Base-by-base conservation (phyloP, 2,329 filamentous ascomycete species). In the Neofusicoccum ribis region DNA sequence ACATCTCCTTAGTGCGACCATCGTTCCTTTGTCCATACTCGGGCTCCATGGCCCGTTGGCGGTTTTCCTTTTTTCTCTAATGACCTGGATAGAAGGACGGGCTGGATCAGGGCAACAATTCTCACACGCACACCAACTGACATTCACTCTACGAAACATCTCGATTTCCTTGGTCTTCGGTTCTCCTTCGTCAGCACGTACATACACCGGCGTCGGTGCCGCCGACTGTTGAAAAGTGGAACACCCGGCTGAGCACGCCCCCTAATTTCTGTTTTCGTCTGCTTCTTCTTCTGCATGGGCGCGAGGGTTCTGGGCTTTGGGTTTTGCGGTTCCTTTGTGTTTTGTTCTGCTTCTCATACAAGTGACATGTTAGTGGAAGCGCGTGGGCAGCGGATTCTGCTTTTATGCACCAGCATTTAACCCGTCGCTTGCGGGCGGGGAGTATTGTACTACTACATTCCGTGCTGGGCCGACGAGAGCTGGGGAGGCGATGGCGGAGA, bases 281-380 rank as follows among this genome's bases (percentile, higher is more conserved):
- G 39, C 39, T 52, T 52, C 15, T 8, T 60, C 15, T 17, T 60
- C 43, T 60, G 56, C 56, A 60, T 60, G 56, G 56, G 56, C 56
- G 56, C 56, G 56, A 47, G 41, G 56, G 56, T 60, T 47, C 31
- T 41, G 41, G 56, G 56, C 56, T 60, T 60, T 27, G 56, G 56
- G 36, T 47, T 37, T 14, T 74, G 68, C 41, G 59, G 66, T 66
- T 68, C 63, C 49, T 69, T 75, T 74, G 69, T 72, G 66, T 71
- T 66, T 39, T 64, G 47, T 50, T 65, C 36, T 68, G 71, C 74
- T 72, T 70, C 74, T 76, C 72, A 78, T 77, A 78, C 68, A 73
- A 73, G 76, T 74, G 75, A 76, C 69, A 71, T 71, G 71, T 67
- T 67, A 70, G 69, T 46, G 56, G 23, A 59, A 41, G 54, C 54